These are phyloP conservation scores for Lactifluus rugatus DNA, from an alignment of 768 basidiomycete species.

Conservation along the genomic window DNA sequence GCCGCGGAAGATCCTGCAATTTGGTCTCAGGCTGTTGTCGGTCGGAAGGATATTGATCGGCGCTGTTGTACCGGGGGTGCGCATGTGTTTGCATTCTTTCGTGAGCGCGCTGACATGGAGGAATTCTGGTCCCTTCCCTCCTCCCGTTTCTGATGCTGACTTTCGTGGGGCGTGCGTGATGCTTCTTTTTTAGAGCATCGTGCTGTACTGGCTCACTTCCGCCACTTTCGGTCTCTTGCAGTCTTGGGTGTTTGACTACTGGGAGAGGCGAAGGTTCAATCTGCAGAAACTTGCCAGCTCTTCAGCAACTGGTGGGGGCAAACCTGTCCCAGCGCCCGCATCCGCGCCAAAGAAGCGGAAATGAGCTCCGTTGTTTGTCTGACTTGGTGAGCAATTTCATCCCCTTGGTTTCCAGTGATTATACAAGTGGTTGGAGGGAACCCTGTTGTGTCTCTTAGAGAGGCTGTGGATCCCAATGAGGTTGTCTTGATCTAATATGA, in stretches of 20 bases:
- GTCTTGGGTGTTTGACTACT: constrained; percentile 64
- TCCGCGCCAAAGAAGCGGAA: constrained; percentile 5
- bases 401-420: constrained; percentile 43
- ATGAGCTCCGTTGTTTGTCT: neutral
- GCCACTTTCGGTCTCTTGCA: constrained; percentile 65
- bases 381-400: constrained; percentile 9
- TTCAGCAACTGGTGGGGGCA: neutral
- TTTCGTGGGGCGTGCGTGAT: neutral
- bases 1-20: constrained; percentile 44
- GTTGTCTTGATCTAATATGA: constrained; percentile 93
- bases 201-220: constrained; percentile 71
- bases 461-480: constrained; percentile 45
- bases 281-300: neutral
- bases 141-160: neutral
- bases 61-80: constrained; percentile 61
- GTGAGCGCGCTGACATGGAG: neutral
- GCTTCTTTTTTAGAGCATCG: constrained; percentile 40
- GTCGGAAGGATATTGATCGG: constrained; percentile 60
- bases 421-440: constrained; percentile 69
- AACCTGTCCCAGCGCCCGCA: neutral
- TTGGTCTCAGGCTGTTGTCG: constrained; percentile 45
- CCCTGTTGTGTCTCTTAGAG: constrained; percentile 30
- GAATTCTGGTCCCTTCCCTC: no score
- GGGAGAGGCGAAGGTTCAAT: constrained; percentile 36
- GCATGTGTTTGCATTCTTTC: constrained; percentile 19